Conservation (phyloP, 2,329 filamentous ascomycete species). For the Diatrype stigma region DNA sequence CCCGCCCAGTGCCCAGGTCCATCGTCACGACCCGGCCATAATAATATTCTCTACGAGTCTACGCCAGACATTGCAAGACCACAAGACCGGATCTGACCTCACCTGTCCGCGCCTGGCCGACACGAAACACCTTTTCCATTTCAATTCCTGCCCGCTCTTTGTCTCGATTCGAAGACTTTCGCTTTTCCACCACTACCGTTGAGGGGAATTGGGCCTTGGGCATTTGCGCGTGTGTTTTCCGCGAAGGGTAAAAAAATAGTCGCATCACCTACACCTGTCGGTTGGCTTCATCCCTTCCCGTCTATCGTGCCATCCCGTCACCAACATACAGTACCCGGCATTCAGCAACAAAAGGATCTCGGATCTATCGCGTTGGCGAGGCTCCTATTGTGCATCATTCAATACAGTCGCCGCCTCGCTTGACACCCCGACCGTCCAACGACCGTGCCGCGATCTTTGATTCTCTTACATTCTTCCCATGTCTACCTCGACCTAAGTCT, state of each 20-base stretch:
- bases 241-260: background rate
- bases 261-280: background rate
- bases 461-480: constrained; percentile 14
- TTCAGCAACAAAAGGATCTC: background rate
- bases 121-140: background rate
- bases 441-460: background rate
- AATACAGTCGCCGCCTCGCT: background rate
- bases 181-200: background rate
- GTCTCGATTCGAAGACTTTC: background rate
- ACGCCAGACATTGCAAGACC: background rate
- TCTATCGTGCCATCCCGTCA: background rate
- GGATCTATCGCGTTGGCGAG: background rate
- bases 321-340: background rate
- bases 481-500: constrained; percentile 22
- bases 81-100: background rate
- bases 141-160: constrained; percentile 1
- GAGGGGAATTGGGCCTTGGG: background rate
- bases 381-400: background rate
- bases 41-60: background rate
- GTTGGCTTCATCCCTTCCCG: background rate
- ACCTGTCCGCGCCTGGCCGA: background rate
- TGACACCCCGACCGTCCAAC: background rate
- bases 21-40: constrained; percentile 1
- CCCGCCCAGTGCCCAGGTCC: no score
- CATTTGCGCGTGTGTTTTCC: background rate